phyloP scores from a whole-genome alignment of 139 green algal species.

The Tetradesmus lagerheimii region DNA sequence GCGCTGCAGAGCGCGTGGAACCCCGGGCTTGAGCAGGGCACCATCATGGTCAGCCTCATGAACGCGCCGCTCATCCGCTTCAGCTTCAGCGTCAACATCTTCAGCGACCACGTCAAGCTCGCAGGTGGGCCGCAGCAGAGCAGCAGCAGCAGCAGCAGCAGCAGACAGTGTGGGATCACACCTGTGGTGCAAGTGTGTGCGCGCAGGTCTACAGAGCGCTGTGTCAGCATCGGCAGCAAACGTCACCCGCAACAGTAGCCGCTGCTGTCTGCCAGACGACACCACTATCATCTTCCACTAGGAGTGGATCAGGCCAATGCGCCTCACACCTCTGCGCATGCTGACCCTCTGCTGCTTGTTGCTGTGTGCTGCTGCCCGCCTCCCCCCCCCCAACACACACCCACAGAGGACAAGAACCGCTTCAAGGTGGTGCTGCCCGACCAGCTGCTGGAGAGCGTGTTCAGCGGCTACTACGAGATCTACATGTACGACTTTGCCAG shows the following conservation, averaged over 20 bases:
- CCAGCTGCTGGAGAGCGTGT: slow-evolving; percentile 44
- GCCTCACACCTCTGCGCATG: no score
- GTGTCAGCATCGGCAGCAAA: no score
- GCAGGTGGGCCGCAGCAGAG: background rate
- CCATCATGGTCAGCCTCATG: slow-evolving; percentile 50
- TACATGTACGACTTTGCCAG: slow-evolving; percentile 49
- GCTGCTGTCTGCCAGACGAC: no score
- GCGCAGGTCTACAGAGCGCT: no score
- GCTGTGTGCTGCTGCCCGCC: no score
- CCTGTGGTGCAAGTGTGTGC: no score
- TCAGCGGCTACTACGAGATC: slow-evolving; percentile 54
- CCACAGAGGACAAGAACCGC: slow-evolving; percentile 36
- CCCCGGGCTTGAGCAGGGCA: slow-evolving; percentile 43
- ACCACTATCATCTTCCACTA: no score
- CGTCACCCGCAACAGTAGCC: no score
- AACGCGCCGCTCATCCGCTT: slow-evolving; percentile 49
- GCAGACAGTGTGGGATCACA: no score
- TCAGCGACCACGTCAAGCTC: slow-evolving; percentile 42
- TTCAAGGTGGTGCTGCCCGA: slow-evolving; percentile 53
- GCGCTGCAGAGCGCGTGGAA: slow-evolving; percentile 50
- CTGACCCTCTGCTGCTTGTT: background rate
- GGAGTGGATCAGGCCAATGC: no score
- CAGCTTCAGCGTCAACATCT: slow-evolving; percentile 45
- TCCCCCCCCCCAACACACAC: no score
- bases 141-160: background rate